Base-by-base conservation (phyloP, 2,329 filamentous ascomycete species). In the Talaromyces pinophilus region DNA sequence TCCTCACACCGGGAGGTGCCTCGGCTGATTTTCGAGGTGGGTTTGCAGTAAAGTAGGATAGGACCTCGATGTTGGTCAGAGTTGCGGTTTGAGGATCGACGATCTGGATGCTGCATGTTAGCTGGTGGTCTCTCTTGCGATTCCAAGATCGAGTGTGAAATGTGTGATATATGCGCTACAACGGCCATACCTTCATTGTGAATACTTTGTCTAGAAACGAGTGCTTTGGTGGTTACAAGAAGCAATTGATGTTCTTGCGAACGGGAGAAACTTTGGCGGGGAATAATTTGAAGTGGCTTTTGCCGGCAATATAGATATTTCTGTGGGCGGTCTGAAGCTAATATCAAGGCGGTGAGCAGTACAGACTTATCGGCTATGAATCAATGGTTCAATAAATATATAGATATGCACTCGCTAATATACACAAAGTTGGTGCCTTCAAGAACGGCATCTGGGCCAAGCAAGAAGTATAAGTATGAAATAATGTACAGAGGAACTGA, bases 51-150 rank as follows among this genome's bases (percentile, higher is more conserved):
- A 44, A 78, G 70, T 40, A 80, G 76, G 62, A 80, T 77, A 59
- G 80, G 78, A 65, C 80, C 70, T 65, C 78, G 77, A 71, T 80
- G 81, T 71, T 83, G 80, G 64, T 77, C 73, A 50, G 76, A 19
- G 68, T 69, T 30, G 68, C 68, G 40, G 64, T 62, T 68, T 69
- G 68, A 13, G 68, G 66, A 48, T 69, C 68, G 38, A 69, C 52
- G 33, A 69, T 61, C 68, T 69, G 38, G 19, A 28, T 59, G 25
- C 33, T 46, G 19, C 13, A 46, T 42, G 63, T 65, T 64, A 64
- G 28, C 13, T 19, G 17, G 4, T 55, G 15, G 17, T n/a, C 38
- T 55, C 7, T 42, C 35, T 62, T 8, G 5, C 22, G 3, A 15
- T 1, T 30, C n/a, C 15, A 15, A 22, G 6, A 50, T 10, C 3